These are phyloP conservation scores for Myxozyma geophila DNA, from an alignment of 805 yeast species.

Conservation along the genomic window DNA sequence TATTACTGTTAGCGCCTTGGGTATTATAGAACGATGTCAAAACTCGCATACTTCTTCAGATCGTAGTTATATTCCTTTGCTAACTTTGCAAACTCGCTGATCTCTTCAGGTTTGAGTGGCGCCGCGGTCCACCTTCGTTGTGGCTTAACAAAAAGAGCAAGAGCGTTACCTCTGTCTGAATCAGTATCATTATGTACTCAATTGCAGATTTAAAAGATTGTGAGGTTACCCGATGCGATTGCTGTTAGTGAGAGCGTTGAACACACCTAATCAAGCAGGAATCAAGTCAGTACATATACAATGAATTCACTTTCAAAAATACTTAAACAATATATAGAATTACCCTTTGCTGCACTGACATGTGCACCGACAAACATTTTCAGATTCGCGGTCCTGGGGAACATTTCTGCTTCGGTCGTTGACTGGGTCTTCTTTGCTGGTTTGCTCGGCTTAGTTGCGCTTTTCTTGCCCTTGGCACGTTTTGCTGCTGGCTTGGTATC, in stretches of 20 bases:
- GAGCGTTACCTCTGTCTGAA: constrained; percentile 63
- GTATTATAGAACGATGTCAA: neutral
- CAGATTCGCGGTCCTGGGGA: constrained; percentile 51
- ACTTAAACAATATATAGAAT: neutral
- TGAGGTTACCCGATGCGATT: constrained; percentile 52
- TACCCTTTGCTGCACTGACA: constrained; percentile 32
- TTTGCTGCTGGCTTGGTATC: constrained; percentile 13
- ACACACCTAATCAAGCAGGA: constrained; percentile 49
- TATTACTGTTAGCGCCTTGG: neutral
- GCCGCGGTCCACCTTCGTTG: constrained; percentile 94
- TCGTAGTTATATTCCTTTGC: constrained; percentile 70
- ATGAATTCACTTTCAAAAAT: neutral
- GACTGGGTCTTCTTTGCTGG: constrained; percentile 11
- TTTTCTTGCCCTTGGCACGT: constrained; percentile 12
- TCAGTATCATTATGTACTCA: neutral
- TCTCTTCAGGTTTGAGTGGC: constrained; percentile 68
- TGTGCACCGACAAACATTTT: constrained; percentile 40
- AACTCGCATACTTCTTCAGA: constrained; percentile 54
- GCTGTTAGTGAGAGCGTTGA: constrained; percentile 67
- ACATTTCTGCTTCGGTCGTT: constrained; percentile 38
- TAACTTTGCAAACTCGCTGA: constrained; percentile 62
- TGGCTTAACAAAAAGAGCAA: constrained; percentile 87
- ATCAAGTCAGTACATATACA: neutral
- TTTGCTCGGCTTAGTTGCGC: neutral
- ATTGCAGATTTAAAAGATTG: neutral